phyloP scores from a whole-genome alignment of 257 asterid genomes.

The Coffea eugenioides region DNA sequence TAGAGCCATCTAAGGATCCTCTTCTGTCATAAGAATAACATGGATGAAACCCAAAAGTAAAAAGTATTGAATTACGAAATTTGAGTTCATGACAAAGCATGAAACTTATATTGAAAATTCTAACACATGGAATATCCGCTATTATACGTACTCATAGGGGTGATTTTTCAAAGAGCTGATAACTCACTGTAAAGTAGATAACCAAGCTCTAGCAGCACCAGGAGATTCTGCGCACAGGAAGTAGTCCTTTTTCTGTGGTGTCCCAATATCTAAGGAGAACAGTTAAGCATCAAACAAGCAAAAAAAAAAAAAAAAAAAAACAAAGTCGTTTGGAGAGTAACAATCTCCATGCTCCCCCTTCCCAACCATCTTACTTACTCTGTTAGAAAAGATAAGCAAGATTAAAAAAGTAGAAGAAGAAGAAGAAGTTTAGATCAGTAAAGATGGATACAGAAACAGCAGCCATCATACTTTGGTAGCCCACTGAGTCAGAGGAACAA shows the following conservation, averaged over 20 bases:
- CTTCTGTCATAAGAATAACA: background rate
- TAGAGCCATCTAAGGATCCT: background rate
- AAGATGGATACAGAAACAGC: slow-evolving; percentile 95
- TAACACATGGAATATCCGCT: background rate
- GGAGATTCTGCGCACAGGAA: slow-evolving; percentile 98
- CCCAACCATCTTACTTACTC: background rate
- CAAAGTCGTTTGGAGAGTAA: slow-evolving; percentile 8
- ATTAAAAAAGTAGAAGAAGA: background rate
- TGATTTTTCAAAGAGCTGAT: slow-evolving; percentile 19
- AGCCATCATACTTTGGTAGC: slow-evolving; percentile 86
- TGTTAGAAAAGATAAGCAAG: background rate
- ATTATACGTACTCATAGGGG: background rate
- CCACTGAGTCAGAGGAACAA: slow-evolving; percentile 57
- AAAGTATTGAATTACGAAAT: background rate
- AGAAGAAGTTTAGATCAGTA: background rate
- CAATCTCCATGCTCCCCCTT: background rate
- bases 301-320: background rate
- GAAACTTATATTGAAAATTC: background rate
- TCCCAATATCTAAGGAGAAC: slow-evolving; percentile 75
- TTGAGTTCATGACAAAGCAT: background rate
- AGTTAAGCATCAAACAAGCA: slow-evolving; percentile 39
- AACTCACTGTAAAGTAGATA: slow-evolving; percentile 93
- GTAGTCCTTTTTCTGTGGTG: slow-evolving; percentile 88
- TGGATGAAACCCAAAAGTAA: background rate
- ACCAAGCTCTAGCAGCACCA: slow-evolving; percentile 96